phyloP scores from a whole-genome alignment of 2,329 filamentous ascomycete species.

The Fusarium neocosmosporiellum region DNA sequence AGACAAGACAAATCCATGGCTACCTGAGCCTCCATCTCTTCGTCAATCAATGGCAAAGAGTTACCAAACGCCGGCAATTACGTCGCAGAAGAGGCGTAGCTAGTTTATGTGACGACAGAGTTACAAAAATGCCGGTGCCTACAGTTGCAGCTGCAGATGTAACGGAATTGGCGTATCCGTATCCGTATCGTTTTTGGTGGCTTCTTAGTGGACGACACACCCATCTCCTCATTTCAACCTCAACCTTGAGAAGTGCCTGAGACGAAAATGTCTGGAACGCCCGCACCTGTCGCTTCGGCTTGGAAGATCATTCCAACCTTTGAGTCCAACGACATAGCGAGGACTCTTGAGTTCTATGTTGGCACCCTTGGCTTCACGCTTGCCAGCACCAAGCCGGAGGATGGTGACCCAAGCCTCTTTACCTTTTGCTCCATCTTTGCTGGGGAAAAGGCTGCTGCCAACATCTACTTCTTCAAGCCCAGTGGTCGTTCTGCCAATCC shows the following conservation, averaged over 20 bases:
- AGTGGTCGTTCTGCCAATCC: slow-evolving; percentile 3
- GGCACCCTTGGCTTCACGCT: slow-evolving; percentile 21
- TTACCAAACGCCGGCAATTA: slow-evolving; percentile 4
- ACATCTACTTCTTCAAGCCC: slow-evolving; percentile 34
- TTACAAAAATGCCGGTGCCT: slow-evolving; percentile 10
- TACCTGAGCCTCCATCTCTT: not conserved
- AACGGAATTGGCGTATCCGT: slow-evolving; percentile 15
- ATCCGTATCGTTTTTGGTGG: slow-evolving; percentile 10
- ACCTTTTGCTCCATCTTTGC: slow-evolving; percentile 27
- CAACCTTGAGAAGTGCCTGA: not conserved
- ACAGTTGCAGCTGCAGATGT: slow-evolving; percentile 6
- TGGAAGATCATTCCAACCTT: slow-evolving; percentile 33
- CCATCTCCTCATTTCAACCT: not conserved
- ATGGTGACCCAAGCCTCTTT: slow-evolving; percentile 10
- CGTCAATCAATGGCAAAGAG: not conserved
- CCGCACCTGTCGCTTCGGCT: slow-evolving; percentile 19
- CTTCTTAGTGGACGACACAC: slow-evolving; percentile 8
- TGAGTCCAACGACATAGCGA: slow-evolving; percentile 27
- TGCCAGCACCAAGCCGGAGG: slow-evolving; percentile 22
- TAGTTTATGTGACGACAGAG: slow-evolving; percentile 28
- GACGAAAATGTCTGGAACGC: not conserved
- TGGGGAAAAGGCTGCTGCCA: slow-evolving; percentile 27
- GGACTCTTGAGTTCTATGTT: slow-evolving; percentile 20
- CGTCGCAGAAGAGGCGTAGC: slow-evolving; percentile 25
- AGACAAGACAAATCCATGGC: not conserved